Base-by-base conservation (phyloP, 805 yeast species). In the Grigorovia yakushimaensis region DNA sequence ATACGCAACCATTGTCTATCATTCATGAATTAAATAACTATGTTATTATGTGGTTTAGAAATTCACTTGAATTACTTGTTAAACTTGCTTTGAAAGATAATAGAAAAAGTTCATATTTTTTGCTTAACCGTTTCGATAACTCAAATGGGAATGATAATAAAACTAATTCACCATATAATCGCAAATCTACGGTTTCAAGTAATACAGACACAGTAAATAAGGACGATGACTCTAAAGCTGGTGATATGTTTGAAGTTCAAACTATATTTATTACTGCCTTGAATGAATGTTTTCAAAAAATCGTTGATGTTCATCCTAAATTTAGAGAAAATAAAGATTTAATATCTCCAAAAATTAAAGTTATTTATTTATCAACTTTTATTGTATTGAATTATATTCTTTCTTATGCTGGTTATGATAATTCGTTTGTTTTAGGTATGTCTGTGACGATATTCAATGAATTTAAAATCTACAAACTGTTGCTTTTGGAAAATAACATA, bases 361-460 rank as follows among this genome's bases (percentile, higher is more conserved):
- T 66, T 10, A 53, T 72, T 11, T 70, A 71, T 41, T 55, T 70
- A 7, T 56, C 69, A 2, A 63, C 74, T 0, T 60, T 76, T 46
- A 62, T 69, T 0, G 54, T 74, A 9, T 57, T 79, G 27, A 81
- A 81, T 56, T 83, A 79, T 55, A 65, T 78, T 9, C 71, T 81
- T 9, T 64, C 80, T 2, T 65, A 81, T 39, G 74, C 79, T 21
- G 88, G 89, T 0, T 77, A 76, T 45, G 70, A 73, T 35, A 79
- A 76, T 55, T 76, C 84, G 6, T 64, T 79, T 38, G 80, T 82
- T 1, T 67, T 83, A 24, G 72, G 79, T 3, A 66, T 74, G 48
- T 68, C 82, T 1, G 69, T 73, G 13, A 65, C 80, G 1, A 69
- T 79, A 13, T 76, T 81, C 56, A 77, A 77, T 58, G 87, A 81